Conservation (phyloP, 768 basidiomycete genomes). For the Pisolithus microcarpus region DNA sequence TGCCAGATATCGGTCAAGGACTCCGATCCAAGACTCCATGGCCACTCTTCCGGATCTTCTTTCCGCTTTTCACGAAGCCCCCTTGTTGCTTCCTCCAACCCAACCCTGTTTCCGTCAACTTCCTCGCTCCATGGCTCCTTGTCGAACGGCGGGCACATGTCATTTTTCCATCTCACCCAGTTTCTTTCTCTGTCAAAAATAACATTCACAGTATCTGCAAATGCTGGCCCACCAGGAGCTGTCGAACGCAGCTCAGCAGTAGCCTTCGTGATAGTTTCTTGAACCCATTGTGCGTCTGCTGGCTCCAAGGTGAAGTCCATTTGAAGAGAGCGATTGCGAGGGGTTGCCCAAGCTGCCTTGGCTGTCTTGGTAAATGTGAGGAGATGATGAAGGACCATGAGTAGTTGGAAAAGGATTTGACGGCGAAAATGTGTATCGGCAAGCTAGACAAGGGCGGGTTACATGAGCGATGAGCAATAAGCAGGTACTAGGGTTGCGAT, state of each 20-base stretch:
- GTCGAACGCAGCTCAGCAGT: constrained; percentile 60
- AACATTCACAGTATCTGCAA: constrained; percentile 63
- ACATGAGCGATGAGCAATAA: constrained; percentile 4
- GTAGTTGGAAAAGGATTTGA: constrained; percentile 81
- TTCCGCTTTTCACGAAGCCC: constrained; percentile 46
- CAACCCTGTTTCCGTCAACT: constrained; percentile 42
- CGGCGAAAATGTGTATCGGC: constrained; percentile 91
- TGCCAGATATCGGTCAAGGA: constrained; percentile 78
- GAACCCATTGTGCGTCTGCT: constrained; percentile 67
- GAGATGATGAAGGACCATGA: constrained; percentile 72
- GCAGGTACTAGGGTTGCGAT: constrained; percentile 12
- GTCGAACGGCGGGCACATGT: constrained; percentile 73
- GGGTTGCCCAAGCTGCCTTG: constrained; percentile 53
- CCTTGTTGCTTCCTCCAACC: constrained; percentile 57
- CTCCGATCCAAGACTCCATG: constrained; percentile 58
- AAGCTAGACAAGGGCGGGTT: constrained; percentile 41
- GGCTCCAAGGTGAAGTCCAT: constrained; percentile 75
- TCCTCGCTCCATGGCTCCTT: constrained; percentile 55
- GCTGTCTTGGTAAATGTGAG: constrained; percentile 63
- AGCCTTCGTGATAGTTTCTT: constrained; percentile 55
- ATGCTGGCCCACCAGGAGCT: constrained; percentile 67
- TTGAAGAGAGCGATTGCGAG: constrained; percentile 71
- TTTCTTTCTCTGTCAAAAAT: constrained; percentile 81
- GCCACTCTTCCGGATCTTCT: constrained; percentile 54
- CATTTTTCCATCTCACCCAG: constrained; percentile 89